Evolutionary conservation across 73 alveolate genomes (phyloP).

Genomic region (Tetrahymena thermophila): DNA sequence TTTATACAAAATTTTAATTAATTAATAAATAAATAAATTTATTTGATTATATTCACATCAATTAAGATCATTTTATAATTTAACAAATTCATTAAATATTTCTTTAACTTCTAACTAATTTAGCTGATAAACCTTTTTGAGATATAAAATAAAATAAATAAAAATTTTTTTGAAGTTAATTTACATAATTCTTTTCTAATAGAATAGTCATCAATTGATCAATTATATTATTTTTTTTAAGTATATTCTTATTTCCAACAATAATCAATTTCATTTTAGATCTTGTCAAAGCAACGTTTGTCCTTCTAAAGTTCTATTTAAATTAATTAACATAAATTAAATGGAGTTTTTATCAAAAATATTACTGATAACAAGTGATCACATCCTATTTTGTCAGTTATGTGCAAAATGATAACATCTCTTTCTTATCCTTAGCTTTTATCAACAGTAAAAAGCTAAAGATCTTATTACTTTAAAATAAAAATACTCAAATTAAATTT

Average conservation of each 20-base stretch:
- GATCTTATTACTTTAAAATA: neutral
- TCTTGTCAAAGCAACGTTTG: neutral
- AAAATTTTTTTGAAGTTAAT: neutral
- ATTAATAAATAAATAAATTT: no score
- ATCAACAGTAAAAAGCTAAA: neutral
- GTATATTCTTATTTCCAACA: neutral
- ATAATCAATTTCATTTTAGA: neutral
- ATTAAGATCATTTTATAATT: neutral
- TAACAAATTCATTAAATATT: neutral
- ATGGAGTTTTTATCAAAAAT: neutral
- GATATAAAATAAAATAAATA: neutral
- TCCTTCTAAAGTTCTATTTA: neutral
- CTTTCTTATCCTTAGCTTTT: neutral
- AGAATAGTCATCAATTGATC: neutral
- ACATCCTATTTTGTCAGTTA: neutral
- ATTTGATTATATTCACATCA: neutral
- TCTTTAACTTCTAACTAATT: neutral
- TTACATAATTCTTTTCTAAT: neutral
- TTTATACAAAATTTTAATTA: no score
- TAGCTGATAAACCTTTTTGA: neutral
- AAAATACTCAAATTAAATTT: neutral
- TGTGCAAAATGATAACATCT: neutral
- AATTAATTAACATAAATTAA: neutral
- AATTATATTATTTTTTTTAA: neutral
- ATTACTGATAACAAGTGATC: neutral